Conservation (phyloP, 805 yeast species). For the Saccharomyces eubayanus region DNA sequence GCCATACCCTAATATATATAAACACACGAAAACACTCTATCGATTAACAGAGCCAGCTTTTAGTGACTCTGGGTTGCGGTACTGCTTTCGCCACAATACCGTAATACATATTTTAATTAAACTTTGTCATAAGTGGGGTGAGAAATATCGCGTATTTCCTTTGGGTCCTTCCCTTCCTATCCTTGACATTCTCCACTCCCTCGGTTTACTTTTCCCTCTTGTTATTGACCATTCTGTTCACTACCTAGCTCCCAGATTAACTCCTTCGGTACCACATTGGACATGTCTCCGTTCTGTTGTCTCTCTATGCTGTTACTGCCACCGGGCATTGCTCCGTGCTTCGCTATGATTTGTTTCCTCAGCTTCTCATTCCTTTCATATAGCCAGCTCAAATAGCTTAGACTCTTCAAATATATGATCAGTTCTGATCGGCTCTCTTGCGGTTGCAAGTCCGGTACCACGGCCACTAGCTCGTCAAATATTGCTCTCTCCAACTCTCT, state of each 20-base stretch:
- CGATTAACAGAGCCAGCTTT: too few species aligned
- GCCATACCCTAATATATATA: too few species aligned
- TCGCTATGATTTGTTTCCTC: constrained; percentile 34
- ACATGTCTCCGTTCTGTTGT: neutral
- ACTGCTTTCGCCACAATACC: too few species aligned
- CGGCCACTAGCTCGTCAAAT: constrained; percentile 62
- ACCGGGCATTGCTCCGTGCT: neutral
- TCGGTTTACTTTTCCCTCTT: neutral
- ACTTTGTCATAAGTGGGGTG: too few species aligned
- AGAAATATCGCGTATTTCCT: too few species aligned
- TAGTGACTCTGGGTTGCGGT: too few species aligned
- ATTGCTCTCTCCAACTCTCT: constrained; percentile 78
- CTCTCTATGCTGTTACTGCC: neutral
- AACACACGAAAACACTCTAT: too few species aligned
- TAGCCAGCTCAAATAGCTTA: constrained; percentile 45
- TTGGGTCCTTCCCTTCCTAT: too few species aligned
- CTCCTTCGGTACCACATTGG: constrained; percentile 4
- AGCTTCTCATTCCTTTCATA: constrained; percentile 43
- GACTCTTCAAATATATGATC: constrained; percentile 57
- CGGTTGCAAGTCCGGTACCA: constrained; percentile 66
- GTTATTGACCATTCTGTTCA: neutral
- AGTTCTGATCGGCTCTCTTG: constrained; percentile 76
- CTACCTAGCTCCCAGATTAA: constrained; percentile 7
- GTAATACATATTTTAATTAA: too few species aligned
- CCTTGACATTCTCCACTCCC: too few species aligned